A percentile compares a stretch with the other conserved stretches of the same genome.
phyloP scores from a whole-genome alignment of 2,329 filamentous ascomycete species.

The Fusarium sp. region DNA sequence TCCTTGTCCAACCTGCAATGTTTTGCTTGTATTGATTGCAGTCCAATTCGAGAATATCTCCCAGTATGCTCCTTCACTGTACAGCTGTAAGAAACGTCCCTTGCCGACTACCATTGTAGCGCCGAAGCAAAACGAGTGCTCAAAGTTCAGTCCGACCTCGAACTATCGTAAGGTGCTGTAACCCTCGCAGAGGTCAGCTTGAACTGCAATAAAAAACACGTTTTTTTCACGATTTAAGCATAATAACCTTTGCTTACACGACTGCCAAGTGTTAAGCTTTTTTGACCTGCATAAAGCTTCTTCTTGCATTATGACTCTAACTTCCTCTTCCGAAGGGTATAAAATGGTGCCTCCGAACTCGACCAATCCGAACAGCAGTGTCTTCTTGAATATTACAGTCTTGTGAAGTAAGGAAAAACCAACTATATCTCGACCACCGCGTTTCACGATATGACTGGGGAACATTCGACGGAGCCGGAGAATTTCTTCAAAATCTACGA shows the following conservation, averaged over 20 bases:
- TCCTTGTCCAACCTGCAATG: neutral
- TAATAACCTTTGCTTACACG: too few species aligned
- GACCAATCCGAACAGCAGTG: constrained; percentile 19
- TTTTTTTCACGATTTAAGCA: too few species aligned
- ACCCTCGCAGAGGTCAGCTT: too few species aligned
- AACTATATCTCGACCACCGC: constrained; percentile 18
- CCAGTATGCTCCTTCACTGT: neutral
- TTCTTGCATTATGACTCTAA: too few species aligned
- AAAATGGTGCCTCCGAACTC: too few species aligned
- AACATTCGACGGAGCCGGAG: constrained; percentile 15
- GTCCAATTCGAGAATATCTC: constrained; percentile 48
- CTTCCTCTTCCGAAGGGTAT: too few species aligned
- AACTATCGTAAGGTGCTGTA: too few species aligned
- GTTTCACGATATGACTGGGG: constrained; percentile 14
- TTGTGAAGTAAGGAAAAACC: constrained; percentile 22
- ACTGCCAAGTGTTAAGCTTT: too few species aligned
- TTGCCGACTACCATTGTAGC: neutral
- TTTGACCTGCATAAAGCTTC: too few species aligned
- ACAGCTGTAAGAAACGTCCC: too few species aligned
- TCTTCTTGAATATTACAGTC: constrained; percentile 26
- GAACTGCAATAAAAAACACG: too few species aligned
- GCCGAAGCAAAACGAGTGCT: constrained; percentile 22
- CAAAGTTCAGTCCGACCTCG: constrained; percentile 10
- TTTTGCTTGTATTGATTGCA: neutral
- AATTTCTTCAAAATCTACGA: constrained; percentile 33